These are phyloP conservation scores for Linnemannia hyalina DNA, from an alignment of 192 early-diverging fungal genomes.

Conservation along the genomic window DNA sequence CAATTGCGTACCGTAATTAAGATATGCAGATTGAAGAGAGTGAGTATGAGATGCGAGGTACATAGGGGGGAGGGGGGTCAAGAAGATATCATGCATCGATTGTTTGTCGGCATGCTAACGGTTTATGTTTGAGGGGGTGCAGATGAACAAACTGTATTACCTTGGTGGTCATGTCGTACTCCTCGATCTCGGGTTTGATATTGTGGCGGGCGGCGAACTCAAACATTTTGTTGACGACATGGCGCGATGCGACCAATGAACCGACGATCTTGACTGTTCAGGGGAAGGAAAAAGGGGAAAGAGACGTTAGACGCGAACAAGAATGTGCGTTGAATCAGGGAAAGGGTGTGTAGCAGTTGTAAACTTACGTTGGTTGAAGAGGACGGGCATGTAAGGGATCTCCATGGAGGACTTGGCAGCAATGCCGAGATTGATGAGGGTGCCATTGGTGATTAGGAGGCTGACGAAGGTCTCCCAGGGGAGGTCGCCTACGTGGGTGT, in stretches of 20 bases:
- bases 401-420: slow-evolving; percentile 57
- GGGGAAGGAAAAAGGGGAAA: slow-evolving; percentile 42
- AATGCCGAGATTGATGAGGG: slow-evolving; percentile 62
- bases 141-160: background rate
- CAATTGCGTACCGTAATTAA: slow-evolving; percentile 3
- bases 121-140: background rate
- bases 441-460: slow-evolving; percentile 61
- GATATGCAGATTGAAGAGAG: slow-evolving; percentile 8
- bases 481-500: slow-evolving; percentile 55
- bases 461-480: slow-evolving; percentile 55
- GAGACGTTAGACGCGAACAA: background rate
- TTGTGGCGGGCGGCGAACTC: slow-evolving; percentile 77
- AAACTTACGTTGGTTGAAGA: slow-evolving; percentile 44
- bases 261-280: slow-evolving; percentile 68
- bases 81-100: background rate
- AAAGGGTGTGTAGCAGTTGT: background rate
- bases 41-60: background rate
- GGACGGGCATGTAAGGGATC: slow-evolving; percentile 28
- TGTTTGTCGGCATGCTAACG: background rate
- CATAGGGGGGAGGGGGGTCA: background rate
- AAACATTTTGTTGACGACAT: slow-evolving; percentile 72
- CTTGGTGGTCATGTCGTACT: slow-evolving; percentile 64
- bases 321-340: too few relatives aligned
- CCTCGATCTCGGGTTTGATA: slow-evolving; percentile 76
- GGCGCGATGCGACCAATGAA: slow-evolving; percentile 72